A percentile compares a stretch with the other conserved stretches of the same genome.
Conservation (phyloP, 2,329 filamentous ascomycete species). For the Phyllosticta citribraziliensis region DNA sequence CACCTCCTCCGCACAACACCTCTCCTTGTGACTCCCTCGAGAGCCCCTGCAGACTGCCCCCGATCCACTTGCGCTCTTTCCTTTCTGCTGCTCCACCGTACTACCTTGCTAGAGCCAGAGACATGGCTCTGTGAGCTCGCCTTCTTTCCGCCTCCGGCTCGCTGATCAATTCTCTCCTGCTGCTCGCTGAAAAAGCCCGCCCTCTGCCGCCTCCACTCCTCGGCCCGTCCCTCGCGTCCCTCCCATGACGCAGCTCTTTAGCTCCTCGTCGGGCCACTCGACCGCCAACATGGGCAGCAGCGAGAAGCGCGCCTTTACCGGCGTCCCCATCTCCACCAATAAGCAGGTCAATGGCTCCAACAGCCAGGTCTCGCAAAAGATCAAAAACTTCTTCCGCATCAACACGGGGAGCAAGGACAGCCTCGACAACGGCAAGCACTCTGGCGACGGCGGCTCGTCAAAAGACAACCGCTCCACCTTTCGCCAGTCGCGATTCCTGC, state of each 20-base stretch:
- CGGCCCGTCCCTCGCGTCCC: constrained; percentile 1
- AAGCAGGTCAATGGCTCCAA: constrained; percentile 39
- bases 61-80: background rate
- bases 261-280: constrained; percentile 27
- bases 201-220: background rate
- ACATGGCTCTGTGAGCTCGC: constrained; percentile 26
- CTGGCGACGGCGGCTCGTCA: constrained; percentile 32
- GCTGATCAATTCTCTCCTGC: background rate
- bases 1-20: background rate
- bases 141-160: constrained; percentile 5
- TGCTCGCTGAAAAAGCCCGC: constrained; percentile 4
- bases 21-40: background rate
- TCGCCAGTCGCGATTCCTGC: constrained; percentile 81
- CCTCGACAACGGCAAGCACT: constrained; percentile 26
- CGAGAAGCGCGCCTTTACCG: constrained; percentile 41
- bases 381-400: constrained; percentile 63
- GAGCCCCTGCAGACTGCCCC: background rate
- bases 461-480: constrained; percentile 56
- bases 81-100: background rate
- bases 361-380: constrained; percentile 50
- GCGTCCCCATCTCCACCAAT: constrained; percentile 36
- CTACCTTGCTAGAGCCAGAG: background rate
- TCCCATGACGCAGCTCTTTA: constrained; percentile 35
- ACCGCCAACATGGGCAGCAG: constrained; percentile 24
- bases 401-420: constrained; percentile 42